A percentile compares a stretch with the other conserved stretches of the same genome.
phyloP scores from a whole-genome alignment of 495 filamentous ascomycete genomes.

The Baudoinia panamericana region DNA sequence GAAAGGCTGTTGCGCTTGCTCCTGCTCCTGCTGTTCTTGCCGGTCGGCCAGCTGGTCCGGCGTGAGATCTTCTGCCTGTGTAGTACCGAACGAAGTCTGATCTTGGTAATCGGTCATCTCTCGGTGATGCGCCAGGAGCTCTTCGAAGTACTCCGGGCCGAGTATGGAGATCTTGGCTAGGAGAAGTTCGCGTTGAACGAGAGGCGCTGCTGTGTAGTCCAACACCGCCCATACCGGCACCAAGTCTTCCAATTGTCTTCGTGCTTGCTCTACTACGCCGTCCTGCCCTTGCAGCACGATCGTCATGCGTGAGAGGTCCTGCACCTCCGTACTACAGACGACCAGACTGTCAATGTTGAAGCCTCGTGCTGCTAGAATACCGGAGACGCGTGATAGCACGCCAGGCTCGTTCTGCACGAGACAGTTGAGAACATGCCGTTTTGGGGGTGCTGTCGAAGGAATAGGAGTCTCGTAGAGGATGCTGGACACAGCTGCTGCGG shows the following conservation, averaged over 20 bases:
- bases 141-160: conserved; percentile 94
- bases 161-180: conserved; percentile 94
- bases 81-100: conserved; percentile 20
- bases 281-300: conserved; percentile 94
- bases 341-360: conserved; percentile 99
- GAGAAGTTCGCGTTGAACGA: conserved; percentile 92
- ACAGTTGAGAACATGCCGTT: conserved; percentile 92
- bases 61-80: conserved; percentile 20
- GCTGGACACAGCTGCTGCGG: conserved; percentile 86
- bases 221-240: conserved; percentile 97
- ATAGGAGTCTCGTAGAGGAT: conserved; percentile 97
- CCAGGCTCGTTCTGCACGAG: conserved; percentile 98
- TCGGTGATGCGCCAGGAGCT: conserved; percentile 85
- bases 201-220: conserved; percentile 80
- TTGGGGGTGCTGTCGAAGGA: conserved; percentile 68
- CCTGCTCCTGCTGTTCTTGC: conserved; percentile 25
- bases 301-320: conserved; percentile 94
- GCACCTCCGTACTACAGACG: conserved; percentile 96
- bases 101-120: conserved; percentile 41
- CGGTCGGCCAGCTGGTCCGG: conserved; percentile 29
- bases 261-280: conserved; percentile 93
- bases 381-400: conserved; percentile 88
- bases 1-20: conserved; percentile 8
- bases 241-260: conserved; percentile 86
- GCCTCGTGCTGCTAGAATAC: conserved; percentile 86